These are phyloP conservation scores for Nicotiana obtusifolia DNA, from an alignment of 257 asterid genomes.

Conservation along the genomic window DNA sequence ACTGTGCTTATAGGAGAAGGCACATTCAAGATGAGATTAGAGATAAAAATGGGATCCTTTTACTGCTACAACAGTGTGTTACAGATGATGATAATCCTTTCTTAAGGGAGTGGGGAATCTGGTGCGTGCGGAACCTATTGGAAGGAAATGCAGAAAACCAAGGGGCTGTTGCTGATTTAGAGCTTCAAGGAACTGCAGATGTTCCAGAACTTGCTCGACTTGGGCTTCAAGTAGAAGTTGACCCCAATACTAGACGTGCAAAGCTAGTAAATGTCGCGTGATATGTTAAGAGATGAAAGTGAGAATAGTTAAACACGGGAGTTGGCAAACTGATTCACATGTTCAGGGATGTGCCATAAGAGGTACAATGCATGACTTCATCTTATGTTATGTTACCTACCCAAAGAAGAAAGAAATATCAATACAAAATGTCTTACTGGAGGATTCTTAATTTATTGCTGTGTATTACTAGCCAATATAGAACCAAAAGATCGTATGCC, in stretches of 20 bases:
- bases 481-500: too few species aligned
- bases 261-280: slow-evolving; percentile 57
- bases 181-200: slow-evolving; percentile 63
- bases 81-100: slow-evolving; percentile 81
- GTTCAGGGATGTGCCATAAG: not conserved
- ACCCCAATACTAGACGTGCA: slow-evolving; percentile 61
- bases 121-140: slow-evolving; percentile 57
- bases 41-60: slow-evolving; percentile 51
- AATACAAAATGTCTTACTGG: too few species aligned
- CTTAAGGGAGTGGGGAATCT: slow-evolving; percentile 93
- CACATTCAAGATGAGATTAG: slow-evolving; percentile 67
- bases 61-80: slow-evolving; percentile 69
- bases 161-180: slow-evolving; percentile 43
- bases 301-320: not conserved
- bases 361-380: not conserved
- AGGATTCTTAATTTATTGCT: too few species aligned
- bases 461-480: too few species aligned
- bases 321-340: not conserved
- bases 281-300: not conserved
- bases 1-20: slow-evolving; percentile 54
- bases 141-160: slow-evolving; percentile 78
- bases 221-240: slow-evolving; percentile 74
- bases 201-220: slow-evolving; percentile 55
- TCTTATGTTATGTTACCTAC: too few species aligned
- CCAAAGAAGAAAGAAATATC: too few species aligned